A percentile compares a stretch with the other conserved stretches of the same genome.
These are phyloP conservation scores for Blastobotrys persicus DNA, from an alignment of 1,139 yeast genomes.

Conservation along the genomic window DNA sequence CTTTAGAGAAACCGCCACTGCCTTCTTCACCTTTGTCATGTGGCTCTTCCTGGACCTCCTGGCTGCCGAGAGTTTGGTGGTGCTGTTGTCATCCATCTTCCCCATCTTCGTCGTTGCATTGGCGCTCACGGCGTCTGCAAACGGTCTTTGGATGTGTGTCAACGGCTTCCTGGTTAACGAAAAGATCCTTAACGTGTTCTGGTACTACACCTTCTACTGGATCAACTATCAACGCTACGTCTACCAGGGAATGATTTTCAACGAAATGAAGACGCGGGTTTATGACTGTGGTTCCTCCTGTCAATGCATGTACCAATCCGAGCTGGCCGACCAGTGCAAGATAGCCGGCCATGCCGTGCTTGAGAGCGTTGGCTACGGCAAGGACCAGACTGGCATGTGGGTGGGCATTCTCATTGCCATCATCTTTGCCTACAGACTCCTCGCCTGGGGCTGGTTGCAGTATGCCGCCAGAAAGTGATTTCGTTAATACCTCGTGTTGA, in stretches of 20 bases:
- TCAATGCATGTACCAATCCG: constrained; percentile 41
- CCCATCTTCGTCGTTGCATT: constrained; percentile 44
- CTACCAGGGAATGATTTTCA: constrained; percentile 47
- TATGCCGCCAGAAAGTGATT: not conserved
- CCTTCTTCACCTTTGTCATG: constrained; percentile 40
- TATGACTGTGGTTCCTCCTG: constrained; percentile 39
- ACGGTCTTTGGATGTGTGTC: constrained; percentile 48
- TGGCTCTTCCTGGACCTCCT: constrained; percentile 43
- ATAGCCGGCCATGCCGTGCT: constrained; percentile 40
- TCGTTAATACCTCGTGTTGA: no score
- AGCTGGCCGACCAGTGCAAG: constrained; percentile 36
- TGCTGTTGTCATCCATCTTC: constrained; percentile 38
- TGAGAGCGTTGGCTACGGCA: constrained; percentile 36
- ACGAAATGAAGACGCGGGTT: constrained; percentile 37
- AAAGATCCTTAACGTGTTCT: constrained; percentile 40
- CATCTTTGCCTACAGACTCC: constrained; percentile 22
- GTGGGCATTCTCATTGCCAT: constrained; percentile 39
- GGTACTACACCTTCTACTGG: constrained; percentile 46
- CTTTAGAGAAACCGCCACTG: constrained; percentile 35
- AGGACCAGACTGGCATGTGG: constrained; percentile 38
- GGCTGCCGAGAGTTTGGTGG: constrained; percentile 45
- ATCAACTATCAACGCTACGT: constrained; percentile 44
- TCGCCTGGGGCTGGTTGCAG: constrained; percentile 16
- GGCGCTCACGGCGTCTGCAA: constrained; percentile 44
- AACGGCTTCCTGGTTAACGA: constrained; percentile 43